Base-by-base conservation (phyloP, 2,329 filamentous ascomycete genomes). In the Fusarium pininemorale region DNA sequence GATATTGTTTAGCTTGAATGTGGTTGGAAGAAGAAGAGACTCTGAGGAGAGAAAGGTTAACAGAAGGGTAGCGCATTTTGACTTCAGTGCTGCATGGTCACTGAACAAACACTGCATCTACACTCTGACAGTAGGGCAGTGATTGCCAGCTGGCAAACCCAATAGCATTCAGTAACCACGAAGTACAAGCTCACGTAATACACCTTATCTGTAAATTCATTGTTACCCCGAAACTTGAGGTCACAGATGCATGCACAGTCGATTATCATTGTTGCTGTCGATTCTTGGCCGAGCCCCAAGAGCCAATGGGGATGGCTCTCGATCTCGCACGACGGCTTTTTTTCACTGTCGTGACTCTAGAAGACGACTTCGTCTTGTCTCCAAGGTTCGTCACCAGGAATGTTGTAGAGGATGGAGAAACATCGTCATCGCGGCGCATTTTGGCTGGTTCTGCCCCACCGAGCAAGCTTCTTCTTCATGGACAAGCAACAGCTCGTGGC, bases 341-440 rank as follows among this genome's bases (percentile, higher is more conserved):
- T 38, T 51, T 39, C 38, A 57, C 22, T 26, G 26, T 48, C 39
- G 26, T 42, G 44, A 42, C 26, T 24, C 41, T 45, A n/a, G 22
- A 61, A 62, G 53, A 59, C 56, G 67, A 45, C 63, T 73, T 74
- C 72, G 70, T 57, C 68, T 69, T 72, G 18, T 41, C 42, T 45
- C 47, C 47, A 38, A 60, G 32, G 22, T 56, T 62, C 30, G 26
- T 61, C 47, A 41, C 39, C 42, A 66, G 30, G 44, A 26, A 32
- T 24, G 41, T 48, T 56, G 50, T 32, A 44, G 13, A 26, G n/a
- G 41, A 69, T 65, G 53, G 69, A 63, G 26, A 39, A 73, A 58
- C 60, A 70, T 67, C 72, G 69, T 74, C 72, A 74, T 73, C 58
- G 63, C 68, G 50, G 48, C 72, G 53, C 61, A 59, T 63, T 62